Evolutionary conservation across 164 flowering plant species (phyloP).

Genomic region (Santalum album): DNA sequence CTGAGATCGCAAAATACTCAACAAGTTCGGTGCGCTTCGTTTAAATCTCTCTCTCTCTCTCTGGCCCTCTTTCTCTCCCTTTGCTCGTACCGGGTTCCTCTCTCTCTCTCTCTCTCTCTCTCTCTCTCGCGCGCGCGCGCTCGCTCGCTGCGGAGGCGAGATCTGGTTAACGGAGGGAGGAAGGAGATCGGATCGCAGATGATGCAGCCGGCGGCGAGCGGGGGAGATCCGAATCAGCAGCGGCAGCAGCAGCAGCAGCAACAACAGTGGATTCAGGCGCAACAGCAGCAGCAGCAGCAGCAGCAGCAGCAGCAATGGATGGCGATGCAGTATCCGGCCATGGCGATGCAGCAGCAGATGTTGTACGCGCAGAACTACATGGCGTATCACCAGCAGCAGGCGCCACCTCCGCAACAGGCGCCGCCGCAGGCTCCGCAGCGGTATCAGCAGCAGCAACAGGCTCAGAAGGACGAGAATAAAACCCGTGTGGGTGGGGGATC

Average conservation of each 20-base stretch:
- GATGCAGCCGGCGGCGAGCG: conserved; percentile 28
- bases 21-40: not conserved
- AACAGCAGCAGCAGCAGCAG: conserved; percentile 20
- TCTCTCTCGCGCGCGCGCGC: not conserved
- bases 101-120: conserved; percentile 11
- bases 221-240: conserved; percentile 19
- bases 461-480: conserved; percentile 27
- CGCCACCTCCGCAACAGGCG: conserved; percentile 17
- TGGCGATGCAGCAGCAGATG: conserved; percentile 63
- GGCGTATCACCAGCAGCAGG: conserved; percentile 20
- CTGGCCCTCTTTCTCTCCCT: not conserved
- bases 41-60: not conserved
- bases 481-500: conserved; percentile 17
- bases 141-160: not conserved
- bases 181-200: not conserved
- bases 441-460: conserved; percentile 14
- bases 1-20: not conserved
- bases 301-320: conserved; percentile 35
- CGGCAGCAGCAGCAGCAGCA: conserved; percentile 22
- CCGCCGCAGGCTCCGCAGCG: conserved; percentile 12
- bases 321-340: conserved; percentile 43
- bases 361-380: conserved; percentile 40
- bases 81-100: not conserved
- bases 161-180: conserved; percentile 1
- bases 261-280: conserved; percentile 16